Evolutionary conservation across 176 grass and related monocot genomes (phyloP).

Genomic region (Juncus inflexus): DNA sequence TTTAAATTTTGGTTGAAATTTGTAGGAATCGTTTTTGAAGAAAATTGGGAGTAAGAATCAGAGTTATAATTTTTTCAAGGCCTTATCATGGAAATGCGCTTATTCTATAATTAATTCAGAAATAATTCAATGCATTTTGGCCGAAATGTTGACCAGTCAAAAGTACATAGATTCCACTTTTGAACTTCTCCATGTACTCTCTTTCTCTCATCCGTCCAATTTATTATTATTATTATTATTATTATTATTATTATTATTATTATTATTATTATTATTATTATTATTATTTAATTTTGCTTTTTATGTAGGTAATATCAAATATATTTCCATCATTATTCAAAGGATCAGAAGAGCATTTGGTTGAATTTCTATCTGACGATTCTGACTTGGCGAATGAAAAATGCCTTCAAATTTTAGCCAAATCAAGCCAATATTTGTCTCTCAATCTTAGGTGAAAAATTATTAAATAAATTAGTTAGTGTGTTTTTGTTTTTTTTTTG

Average conservation of each 20-base stretch:
- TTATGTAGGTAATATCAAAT: conserved; percentile 59
- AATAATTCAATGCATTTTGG: conserved; percentile 60
- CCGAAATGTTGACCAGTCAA: conserved; percentile 34
- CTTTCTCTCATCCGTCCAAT: conserved; percentile 19
- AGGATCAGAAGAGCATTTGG: conserved; percentile 51
- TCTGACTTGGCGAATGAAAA: conserved; percentile 63
- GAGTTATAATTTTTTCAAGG: conserved; percentile 63
- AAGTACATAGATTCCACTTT: conserved; percentile 31
- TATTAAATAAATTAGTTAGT: not conserved
- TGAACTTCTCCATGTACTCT: conserved; percentile 71
- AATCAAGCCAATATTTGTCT: conserved; percentile 47
- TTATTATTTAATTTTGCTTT: conserved; percentile 25
- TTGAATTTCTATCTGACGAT: conserved; percentile 61
- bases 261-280: not conserved
- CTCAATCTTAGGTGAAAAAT: conserved; percentile 61
- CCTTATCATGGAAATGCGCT: conserved; percentile 59
- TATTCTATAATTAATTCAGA: conserved; percentile 77
- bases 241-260: too few relatives aligned
- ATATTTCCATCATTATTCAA: conserved; percentile 61
- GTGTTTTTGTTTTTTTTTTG: conserved; percentile 22
- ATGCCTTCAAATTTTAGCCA: conserved; percentile 59
- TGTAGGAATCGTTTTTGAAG: conserved; percentile 83
- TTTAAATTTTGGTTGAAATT: conserved; percentile 14
- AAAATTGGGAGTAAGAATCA: conserved; percentile 68
- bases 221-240: not conserved